Conservation (phyloP, 192 early-diverging fungal genomes). For the Umbelopsis sp. region DNA sequence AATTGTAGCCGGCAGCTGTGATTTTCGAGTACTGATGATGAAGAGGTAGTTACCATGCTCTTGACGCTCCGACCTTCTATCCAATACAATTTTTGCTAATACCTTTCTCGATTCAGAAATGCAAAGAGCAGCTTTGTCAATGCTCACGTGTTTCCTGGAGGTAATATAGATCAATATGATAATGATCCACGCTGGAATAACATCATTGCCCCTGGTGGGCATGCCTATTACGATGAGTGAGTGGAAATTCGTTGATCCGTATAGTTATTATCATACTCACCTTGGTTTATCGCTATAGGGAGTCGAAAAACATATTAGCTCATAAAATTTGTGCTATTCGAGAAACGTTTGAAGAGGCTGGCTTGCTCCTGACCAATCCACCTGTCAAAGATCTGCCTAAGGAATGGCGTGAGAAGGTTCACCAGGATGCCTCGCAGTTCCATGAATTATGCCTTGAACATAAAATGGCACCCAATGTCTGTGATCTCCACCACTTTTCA, state of each 20-base stretch:
- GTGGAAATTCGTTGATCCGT: not conserved
- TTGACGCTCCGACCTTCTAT: too few species aligned
- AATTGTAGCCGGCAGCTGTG: not conserved
- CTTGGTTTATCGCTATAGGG: conserved; percentile 13
- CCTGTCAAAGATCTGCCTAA: conserved; percentile 19
- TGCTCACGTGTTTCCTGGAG: conserved; percentile 58
- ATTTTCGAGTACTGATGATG: conserved; percentile 30
- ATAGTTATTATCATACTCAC: conserved; percentile 26
- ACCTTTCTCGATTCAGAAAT: conserved; percentile 28
- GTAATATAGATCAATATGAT: conserved; percentile 30
- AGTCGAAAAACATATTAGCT: conserved; percentile 24
- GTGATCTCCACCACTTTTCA: conserved; percentile 57
- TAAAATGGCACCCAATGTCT: conserved; percentile 44
- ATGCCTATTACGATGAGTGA: conserved; percentile 37
- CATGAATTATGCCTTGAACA: conserved; percentile 47
- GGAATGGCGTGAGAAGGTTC: conserved; percentile 51
- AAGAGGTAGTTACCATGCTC: conserved; percentile 16
- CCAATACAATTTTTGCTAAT: not conserved
- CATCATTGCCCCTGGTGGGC: conserved; percentile 16
- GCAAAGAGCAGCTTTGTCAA: conserved; percentile 45
- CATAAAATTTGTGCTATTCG: conserved; percentile 67
- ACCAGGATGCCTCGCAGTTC: conserved; percentile 53
- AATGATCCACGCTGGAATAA: conserved; percentile 25
- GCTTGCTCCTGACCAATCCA: conserved; percentile 59
- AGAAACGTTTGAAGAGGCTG: conserved; percentile 85